These are phyloP conservation scores for Penicillium pulvis DNA, from an alignment of 495 filamentous ascomycete genomes.

Conservation along the genomic window DNA sequence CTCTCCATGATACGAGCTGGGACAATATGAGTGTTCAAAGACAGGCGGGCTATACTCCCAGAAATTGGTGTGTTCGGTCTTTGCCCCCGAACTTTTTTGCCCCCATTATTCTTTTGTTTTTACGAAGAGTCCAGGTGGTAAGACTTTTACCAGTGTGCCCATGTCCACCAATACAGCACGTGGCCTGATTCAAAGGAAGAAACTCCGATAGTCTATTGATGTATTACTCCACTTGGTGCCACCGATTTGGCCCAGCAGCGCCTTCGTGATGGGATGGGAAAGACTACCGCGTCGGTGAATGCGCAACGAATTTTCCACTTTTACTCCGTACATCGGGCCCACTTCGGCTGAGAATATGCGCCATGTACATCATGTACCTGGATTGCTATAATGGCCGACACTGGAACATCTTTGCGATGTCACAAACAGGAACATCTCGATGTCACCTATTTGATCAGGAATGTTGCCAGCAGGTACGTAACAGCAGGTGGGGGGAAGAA, in stretches of 20 bases:
- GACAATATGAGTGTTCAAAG: neutral
- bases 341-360: neutral
- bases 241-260: neutral
- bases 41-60: neutral
- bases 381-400: neutral
- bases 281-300: neutral
- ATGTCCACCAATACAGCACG: neutral
- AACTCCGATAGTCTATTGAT: neutral
- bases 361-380: neutral
- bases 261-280: neutral
- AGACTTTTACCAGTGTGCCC: neutral
- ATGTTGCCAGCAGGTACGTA: neutral
- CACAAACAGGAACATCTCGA: neutral
- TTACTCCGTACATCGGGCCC: neutral
- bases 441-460: neutral
- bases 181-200: neutral
- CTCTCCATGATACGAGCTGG: neutral
- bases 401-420: neutral
- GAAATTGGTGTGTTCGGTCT: neutral
- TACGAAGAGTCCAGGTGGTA: neutral
- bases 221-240: neutral
- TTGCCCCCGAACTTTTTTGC: neutral
- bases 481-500: neutral
- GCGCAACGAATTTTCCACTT: neutral
- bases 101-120: neutral